Base-by-base conservation (phyloP, 768 basidiomycete species). In the Lentinula guzmanii region DNA sequence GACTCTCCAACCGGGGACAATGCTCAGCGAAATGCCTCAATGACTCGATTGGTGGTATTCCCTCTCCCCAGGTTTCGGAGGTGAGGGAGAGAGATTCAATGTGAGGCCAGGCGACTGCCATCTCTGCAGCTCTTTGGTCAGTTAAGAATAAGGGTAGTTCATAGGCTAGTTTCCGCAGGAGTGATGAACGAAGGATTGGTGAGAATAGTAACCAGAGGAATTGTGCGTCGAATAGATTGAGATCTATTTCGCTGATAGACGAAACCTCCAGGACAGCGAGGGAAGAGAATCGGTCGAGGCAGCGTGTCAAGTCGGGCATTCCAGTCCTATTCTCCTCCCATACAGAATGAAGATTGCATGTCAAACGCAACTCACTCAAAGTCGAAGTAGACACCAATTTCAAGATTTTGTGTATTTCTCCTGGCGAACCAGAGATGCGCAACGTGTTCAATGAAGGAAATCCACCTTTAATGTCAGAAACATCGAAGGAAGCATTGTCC, bases 231-330 rank as follows among this genome's bases (percentile, higher is more conserved):
- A 43, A 39, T 13, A 24, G 24, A 16, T 37, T 56, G 0, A 56
- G n/a, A 33, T 56, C 55, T 7, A 41, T 28, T 24, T 56, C 55
- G 11, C 39, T 56, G 39, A 56, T 31, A 28, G 41, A 42, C 6
- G 41, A 37, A 31, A 56, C 43, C 24, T 56, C 55, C 1, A 56
- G 5, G 21, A 39, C n/a, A 15, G 55, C 21, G 21, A 56, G 37
- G 24, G 55, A 56, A n/a, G 55, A 56, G 15, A 56, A 56, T 28
- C 55, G 55, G n/a, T 43, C 55, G 10, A 56, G 55, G 39, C 11
- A 42, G 10, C 41, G 37, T 10, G 55, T 43, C 9, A 56, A 39
- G 31, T 37, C 24, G 2, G 31, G 21, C 55, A 56, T 56, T 28
- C 39, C 55, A 28, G 37, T 41, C 16, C 41, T 41, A 8, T 56